Conservation (phyloP, 2,329 filamentous ascomycete species). For the Calonectria naviculata region DNA sequence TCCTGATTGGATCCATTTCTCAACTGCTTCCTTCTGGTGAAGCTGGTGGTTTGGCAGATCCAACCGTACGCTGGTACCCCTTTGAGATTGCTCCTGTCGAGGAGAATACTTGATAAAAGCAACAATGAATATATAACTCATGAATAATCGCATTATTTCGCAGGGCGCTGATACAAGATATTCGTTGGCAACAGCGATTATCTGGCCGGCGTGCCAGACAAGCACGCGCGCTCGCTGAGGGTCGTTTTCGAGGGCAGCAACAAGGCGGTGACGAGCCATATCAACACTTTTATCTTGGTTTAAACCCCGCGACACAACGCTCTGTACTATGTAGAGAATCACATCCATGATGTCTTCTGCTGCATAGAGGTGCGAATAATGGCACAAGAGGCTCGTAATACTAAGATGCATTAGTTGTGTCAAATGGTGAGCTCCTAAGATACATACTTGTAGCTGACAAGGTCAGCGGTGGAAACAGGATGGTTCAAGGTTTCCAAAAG, state of each 20-base stretch:
- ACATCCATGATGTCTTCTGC: constrained; percentile 42
- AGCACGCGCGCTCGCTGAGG: constrained; percentile 32
- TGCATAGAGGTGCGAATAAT: constrained; percentile 44
- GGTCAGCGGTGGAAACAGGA: constrained; percentile 36
- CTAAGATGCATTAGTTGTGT: constrained; percentile 24
- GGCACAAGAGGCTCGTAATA: constrained; percentile 40
- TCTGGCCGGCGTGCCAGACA: constrained; percentile 45
- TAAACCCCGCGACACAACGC: constrained; percentile 29
- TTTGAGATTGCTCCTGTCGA: neutral
- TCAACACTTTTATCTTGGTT: constrained; percentile 29
- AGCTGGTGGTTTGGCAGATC: constrained; percentile 30
- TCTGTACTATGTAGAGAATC: constrained; percentile 44
- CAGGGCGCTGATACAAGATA: constrained; percentile 44
- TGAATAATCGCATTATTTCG: constrained; percentile 46
- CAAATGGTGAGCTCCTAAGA: neutral
- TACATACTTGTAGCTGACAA: constrained; percentile 45
- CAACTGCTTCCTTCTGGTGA: constrained; percentile 11
- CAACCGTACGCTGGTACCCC: constrained; percentile 21
- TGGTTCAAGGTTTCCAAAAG: constrained; percentile 34
- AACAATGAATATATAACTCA: constrained; percentile 45
- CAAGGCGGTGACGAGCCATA: constrained; percentile 37
- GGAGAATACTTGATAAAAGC: constrained; percentile 39
- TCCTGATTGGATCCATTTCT: constrained; percentile 38
- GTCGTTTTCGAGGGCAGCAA: constrained; percentile 33
- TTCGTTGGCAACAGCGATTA: constrained; percentile 42